Percentiles rank a stretch among this genome's conserved stretches.
Conservation (phyloP, 768 basidiomycete species). For the Flagelloscypha sp. region DNA sequence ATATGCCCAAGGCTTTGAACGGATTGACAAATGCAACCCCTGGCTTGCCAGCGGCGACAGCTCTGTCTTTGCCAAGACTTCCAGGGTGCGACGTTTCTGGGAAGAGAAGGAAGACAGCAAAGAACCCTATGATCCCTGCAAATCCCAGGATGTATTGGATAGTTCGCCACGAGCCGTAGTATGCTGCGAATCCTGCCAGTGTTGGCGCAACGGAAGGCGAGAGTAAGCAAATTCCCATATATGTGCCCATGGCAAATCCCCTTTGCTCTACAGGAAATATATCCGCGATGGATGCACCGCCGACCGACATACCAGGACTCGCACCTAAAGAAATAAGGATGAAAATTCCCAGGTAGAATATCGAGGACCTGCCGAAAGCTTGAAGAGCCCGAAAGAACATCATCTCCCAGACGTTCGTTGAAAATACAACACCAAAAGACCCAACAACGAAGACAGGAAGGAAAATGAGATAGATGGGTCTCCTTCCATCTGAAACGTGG, state of each 20-base stretch:
- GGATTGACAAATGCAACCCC: constrained; percentile 53
- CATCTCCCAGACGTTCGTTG: constrained; percentile 34
- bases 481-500: constrained; percentile 47
- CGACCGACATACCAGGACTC: constrained; percentile 47
- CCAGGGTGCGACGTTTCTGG: constrained; percentile 66
- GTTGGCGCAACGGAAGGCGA: background rate
- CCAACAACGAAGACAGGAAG: constrained; percentile 53
- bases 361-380: too few species aligned
- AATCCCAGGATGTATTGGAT: constrained; percentile 43
- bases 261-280: constrained; percentile 60
- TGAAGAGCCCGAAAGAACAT: constrained; percentile 60
- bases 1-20: constrained; percentile 37
- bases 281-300: constrained; percentile 54
- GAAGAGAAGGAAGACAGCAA: constrained; percentile 36
- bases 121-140: constrained; percentile 29
- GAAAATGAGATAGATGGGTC: constrained; percentile 47
- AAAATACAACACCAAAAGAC: constrained; percentile 50
- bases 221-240: constrained; percentile 43
- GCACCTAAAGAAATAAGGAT: too few species aligned
- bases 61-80: constrained; percentile 45
- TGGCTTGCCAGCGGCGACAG: constrained; percentile 12
- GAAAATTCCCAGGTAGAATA: too few species aligned
- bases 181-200: constrained; percentile 34
- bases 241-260: constrained; percentile 31
- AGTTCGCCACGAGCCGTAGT: constrained; percentile 60